Evolutionary conservation across 2,329 filamentous ascomycete species (phyloP), one percentile per base, ranked within the genome.

Genomic region (Trichoderma endophyticum): DNA sequence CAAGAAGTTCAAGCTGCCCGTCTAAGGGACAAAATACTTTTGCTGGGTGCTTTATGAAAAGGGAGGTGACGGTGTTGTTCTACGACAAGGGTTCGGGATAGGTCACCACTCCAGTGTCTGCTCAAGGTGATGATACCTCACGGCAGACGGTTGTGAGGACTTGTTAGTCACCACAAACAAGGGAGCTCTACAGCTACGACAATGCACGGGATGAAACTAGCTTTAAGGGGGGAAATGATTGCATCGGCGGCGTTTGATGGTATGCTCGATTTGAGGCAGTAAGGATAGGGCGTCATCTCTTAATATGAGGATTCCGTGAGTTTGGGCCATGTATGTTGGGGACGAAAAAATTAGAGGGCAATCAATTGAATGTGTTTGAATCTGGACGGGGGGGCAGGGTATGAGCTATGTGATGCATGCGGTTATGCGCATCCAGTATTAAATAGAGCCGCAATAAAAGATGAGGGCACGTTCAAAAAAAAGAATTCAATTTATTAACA

Each of bases 1-100:
- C 77, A 93, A 93, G 87, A 95, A 93, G 85, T 95, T 95, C 82
- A 93, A 94, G 82, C 86, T 95, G 72, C 93, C 93, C 2, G 93
- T 95, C 76, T 95, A 89, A 86, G 76, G 26, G 9, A 30, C n/a
- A 26, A 34, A 18, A 18, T 3, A 11, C 48, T 21, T 30, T 26
- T 30, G n/a, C 56, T 28, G 32, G 59, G 14, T 59, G n/a, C 48
- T 65, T 48, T 56, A 60, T 60, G 69, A 62, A 56, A 59, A 36
- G 28, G 30, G n/a, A 26, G 28, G 28, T 18, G 34, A 32, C 24
- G 11, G 14, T 28, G 12, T 24, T 28, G 28, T 2, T n/a, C 14
- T 60, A 12, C 6, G n/a, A 15, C 26, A 54, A 6, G 4, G 39
- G 21, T 18, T 34, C n/a, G 28, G 67, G 6, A 51, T 9, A 54